Conservation (phyloP, 2,329 filamentous ascomycete species). For the Ramichloridium luteum region DNA sequence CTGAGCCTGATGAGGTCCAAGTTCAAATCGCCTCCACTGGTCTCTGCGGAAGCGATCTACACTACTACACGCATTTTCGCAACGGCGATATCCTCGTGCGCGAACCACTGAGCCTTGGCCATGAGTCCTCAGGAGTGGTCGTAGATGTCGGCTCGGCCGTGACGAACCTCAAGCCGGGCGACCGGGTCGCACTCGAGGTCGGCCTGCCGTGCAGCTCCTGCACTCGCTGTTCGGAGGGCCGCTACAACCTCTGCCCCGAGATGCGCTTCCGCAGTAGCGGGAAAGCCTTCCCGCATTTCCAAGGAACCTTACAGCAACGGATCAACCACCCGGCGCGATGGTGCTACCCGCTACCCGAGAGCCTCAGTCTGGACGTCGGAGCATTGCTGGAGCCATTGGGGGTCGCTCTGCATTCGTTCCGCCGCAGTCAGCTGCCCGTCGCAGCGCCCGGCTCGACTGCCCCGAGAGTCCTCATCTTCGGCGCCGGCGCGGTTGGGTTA, state of each 20-base stretch:
- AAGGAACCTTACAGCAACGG: constrained; percentile 50
- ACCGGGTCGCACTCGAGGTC: constrained; percentile 86
- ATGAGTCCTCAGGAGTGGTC: constrained; percentile 69
- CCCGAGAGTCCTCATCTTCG: constrained; percentile 49
- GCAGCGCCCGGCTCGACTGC: constrained; percentile 31
- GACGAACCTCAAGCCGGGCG: constrained; percentile 50
- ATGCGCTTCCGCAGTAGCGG: constrained; percentile 49
- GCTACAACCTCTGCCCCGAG: constrained; percentile 50
- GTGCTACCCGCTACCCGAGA: constrained; percentile 46
- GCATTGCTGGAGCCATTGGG: constrained; percentile 49
- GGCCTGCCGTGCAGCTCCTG: constrained; percentile 67
- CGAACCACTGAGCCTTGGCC: constrained; percentile 68
- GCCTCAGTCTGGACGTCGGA: constrained; percentile 42
- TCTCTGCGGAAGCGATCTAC: constrained; percentile 59
- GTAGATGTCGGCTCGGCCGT: constrained; percentile 50
- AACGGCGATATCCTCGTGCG: constrained; percentile 78
- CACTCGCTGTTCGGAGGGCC: constrained; percentile 40
- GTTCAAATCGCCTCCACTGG: constrained; percentile 53
- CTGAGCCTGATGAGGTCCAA: constrained; percentile 46
- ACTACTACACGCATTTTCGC: constrained; percentile 80
- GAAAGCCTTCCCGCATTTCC: constrained; percentile 48
- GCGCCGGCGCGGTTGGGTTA: constrained; percentile 49
- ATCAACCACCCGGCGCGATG: constrained; percentile 50
- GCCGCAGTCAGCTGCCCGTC: constrained; percentile 38
- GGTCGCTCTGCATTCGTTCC: constrained; percentile 48